Evolutionary conservation across 1,284 basidiomycete genomes (phyloP).

Genomic region (Leccinum huronense): DNA sequence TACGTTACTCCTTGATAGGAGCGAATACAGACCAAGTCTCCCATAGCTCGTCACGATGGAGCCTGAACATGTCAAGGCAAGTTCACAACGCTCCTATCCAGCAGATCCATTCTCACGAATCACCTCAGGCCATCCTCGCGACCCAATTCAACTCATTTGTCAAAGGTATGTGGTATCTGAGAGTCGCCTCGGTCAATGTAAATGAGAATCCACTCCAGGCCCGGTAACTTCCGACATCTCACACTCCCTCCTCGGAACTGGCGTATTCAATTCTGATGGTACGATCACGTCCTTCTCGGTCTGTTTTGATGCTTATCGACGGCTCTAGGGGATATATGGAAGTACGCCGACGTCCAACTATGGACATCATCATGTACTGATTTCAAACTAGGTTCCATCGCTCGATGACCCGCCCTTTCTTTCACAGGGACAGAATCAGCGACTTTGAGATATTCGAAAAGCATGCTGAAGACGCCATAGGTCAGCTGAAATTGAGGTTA

Average conservation of each 20-base stretch:
- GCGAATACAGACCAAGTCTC: neutral
- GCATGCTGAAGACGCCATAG: constrained; percentile 43
- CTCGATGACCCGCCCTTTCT: constrained; percentile 57
- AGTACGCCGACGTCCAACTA: constrained; percentile 31
- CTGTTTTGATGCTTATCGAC: constrained; percentile 4
- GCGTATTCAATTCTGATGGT: constrained; percentile 64
- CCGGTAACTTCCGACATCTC: constrained; percentile 28
- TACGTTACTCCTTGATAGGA: constrained; percentile 12
- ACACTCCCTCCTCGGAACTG: constrained; percentile 46
- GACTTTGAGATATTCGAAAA: constrained; percentile 55
- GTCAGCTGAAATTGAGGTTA: constrained; percentile 41
- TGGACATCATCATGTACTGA: constrained; percentile 8
- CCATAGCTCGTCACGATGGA: constrained; percentile 34
- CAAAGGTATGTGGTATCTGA: constrained; percentile 36
- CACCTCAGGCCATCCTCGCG: constrained; percentile 34
- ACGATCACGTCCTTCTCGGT: constrained; percentile 3
- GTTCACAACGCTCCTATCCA: neutral
- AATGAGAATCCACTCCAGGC: constrained; percentile 21
- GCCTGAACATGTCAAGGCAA: constrained; percentile 43
- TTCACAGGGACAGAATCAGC: constrained; percentile 49
- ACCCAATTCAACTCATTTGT: constrained; percentile 44
- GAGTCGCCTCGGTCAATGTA: neutral
- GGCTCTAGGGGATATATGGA: constrained; percentile 52
- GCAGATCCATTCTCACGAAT: constrained; percentile 5
- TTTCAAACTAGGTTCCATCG: constrained; percentile 47